Evolutionary conservation across 1,284 basidiomycete species (phyloP).

Genomic region (Tausonia pullulans): DNA sequence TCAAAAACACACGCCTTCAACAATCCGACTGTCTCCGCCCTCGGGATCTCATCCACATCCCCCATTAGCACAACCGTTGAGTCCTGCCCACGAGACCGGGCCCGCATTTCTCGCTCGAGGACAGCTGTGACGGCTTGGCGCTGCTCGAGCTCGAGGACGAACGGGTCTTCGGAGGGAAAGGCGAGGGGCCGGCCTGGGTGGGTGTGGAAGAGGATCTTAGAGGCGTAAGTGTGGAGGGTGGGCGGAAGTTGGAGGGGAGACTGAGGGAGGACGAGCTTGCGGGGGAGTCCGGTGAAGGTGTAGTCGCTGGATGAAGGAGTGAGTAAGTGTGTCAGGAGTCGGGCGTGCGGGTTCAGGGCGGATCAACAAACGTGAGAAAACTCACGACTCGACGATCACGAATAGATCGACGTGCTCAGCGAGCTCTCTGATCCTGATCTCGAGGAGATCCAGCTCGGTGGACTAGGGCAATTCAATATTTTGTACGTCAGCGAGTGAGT

Average conservation of each 20-base stretch:
- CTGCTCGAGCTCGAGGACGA: constrained; percentile 32
- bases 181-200: constrained; percentile 10
- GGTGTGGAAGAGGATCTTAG: constrained; percentile 5
- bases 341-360: constrained; percentile 10
- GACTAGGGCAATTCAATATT: constrained; percentile 20
- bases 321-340: neutral
- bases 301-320: constrained; percentile 20
- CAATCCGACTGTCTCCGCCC: constrained; percentile 44
- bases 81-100: neutral
- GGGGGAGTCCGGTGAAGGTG: constrained; percentile 47
- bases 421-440: constrained; percentile 54
- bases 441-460: constrained; percentile 54
- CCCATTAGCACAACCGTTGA: constrained; percentile 47
- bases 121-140: constrained; percentile 25
- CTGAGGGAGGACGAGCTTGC: constrained; percentile 40
- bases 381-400: constrained; percentile 52
- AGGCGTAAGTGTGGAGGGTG: neutral
- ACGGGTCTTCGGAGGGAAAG: constrained; percentile 26
- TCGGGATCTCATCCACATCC: constrained; percentile 56
- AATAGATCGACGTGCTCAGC: constrained; percentile 50
- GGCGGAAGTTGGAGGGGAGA: constrained; percentile 23
- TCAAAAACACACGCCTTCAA: constrained; percentile 44
- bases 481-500: neutral
- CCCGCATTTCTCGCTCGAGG: constrained; percentile 1
- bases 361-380: constrained; percentile 2